Evolutionary conservation across 2,329 filamentous ascomycete species (phyloP).

Genomic region (Nigrospora osmanthi): DNA sequence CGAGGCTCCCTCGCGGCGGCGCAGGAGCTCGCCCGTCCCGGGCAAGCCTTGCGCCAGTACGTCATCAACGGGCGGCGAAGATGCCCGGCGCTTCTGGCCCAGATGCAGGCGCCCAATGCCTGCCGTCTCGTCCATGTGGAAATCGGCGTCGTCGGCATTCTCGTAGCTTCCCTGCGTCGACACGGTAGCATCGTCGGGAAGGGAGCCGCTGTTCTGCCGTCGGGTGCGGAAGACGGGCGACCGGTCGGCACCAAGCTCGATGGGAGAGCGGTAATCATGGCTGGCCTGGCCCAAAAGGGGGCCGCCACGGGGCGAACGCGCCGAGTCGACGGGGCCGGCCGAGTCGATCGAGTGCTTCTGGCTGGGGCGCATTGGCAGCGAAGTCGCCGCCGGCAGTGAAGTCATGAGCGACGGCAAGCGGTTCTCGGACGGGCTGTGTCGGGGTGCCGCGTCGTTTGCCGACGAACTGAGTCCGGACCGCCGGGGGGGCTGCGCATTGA

Average conservation of each 20-base stretch:
- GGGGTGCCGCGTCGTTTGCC: constrained; percentile 26
- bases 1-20: constrained; percentile 38
- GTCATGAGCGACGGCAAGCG: constrained; percentile 24
- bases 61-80: constrained; percentile 44
- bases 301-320: constrained; percentile 35
- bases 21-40: constrained; percentile 33
- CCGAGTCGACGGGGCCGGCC: constrained; percentile 34
- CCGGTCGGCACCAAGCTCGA: constrained; percentile 38
- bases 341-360: constrained; percentile 35
- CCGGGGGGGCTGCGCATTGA: constrained; percentile 38
- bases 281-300: constrained; percentile 30
- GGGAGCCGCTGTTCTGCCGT: constrained; percentile 39
- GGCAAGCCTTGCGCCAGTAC: constrained; percentile 27
- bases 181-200: constrained; percentile 35
- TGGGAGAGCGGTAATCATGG: constrained; percentile 34
- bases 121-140: constrained; percentile 36
- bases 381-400: constrained; percentile 23
- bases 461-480: constrained; percentile 36
- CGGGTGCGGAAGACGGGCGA: constrained; percentile 36
- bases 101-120: constrained; percentile 33
- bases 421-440: constrained; percentile 28
- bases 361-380: constrained; percentile 36
- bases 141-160: constrained; percentile 38
- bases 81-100: constrained; percentile 48
- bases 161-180: constrained; percentile 38